Percentiles rank a stretch among this genome's conserved stretches.
These are phyloP conservation scores for Tulasnella sp. DNA, from an alignment of 768 basidiomycete species.

Conservation along the genomic window DNA sequence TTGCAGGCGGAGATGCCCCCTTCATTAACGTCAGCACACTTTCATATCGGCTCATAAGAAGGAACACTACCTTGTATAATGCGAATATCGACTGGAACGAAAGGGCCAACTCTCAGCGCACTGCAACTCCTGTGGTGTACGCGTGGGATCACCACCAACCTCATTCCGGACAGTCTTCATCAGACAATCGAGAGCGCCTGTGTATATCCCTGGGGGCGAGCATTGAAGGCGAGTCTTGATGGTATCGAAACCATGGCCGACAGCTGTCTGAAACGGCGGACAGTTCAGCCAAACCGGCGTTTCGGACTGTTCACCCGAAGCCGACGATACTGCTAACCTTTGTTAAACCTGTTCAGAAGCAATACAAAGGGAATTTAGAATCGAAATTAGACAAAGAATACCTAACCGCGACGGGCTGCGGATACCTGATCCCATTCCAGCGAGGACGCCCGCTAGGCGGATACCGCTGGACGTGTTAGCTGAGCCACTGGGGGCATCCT, in stretches of 20 bases:
- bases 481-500: background rate
- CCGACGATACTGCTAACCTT: conserved; percentile 17
- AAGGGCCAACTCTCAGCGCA: background rate
- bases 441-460: conserved; percentile 27
- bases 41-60: background rate
- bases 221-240: conserved; percentile 72
- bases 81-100: conserved; percentile 54
- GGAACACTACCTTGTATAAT: conserved; percentile 53
- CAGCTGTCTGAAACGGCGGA: conserved; percentile 45
- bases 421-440: conserved; percentile 32
- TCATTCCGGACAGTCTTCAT: conserved; percentile 57
- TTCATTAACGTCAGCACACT: background rate
- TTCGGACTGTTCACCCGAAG: background rate
- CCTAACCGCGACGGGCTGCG: background rate
- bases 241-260: conserved; percentile 74
- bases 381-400: background rate
- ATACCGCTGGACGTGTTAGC: background rate
- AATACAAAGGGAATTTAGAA: background rate
- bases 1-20: conserved; percentile 65
- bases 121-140: background rate
- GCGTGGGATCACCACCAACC: conserved; percentile 40
- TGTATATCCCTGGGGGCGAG: conserved; percentile 60
- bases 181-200: conserved; percentile 58
- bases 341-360: conserved; percentile 28
- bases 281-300: background rate